Conservation (phyloP, 2,329 filamentous ascomycete species). For the Phaeoacremonium minimum region DNA sequence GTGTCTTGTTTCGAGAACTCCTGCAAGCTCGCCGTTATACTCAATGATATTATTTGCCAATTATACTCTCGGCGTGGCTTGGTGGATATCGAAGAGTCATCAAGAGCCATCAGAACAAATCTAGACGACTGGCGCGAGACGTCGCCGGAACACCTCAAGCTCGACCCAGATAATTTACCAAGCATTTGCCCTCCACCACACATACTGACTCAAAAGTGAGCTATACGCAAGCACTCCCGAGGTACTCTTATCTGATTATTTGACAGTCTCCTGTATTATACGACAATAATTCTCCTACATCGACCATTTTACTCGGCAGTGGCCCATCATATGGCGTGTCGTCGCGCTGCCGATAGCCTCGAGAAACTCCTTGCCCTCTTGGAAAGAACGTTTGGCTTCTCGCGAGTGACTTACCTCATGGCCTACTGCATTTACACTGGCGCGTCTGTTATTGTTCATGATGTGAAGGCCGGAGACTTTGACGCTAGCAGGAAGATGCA, state of each 20-base stretch:
- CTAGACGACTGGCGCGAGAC: slow-evolving; percentile 11
- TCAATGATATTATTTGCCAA: slow-evolving; percentile 16
- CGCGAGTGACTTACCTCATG: slow-evolving; percentile 23
- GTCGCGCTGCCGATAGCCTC: slow-evolving; percentile 17
- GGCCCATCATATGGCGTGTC: slow-evolving; percentile 14
- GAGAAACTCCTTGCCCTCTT: slow-evolving; percentile 19
- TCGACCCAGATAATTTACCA: slow-evolving; percentile 9
- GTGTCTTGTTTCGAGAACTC: slow-evolving; percentile 18
- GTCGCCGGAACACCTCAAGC: slow-evolving; percentile 8
- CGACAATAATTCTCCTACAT: slow-evolving; percentile 18
- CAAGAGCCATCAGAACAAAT: slow-evolving; percentile 5
- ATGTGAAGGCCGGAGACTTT: slow-evolving; percentile 17
- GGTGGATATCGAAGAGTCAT: slow-evolving; percentile 2
- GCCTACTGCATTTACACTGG: slow-evolving; percentile 26
- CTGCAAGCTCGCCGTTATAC: slow-evolving; percentile 17
- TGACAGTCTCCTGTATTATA: slow-evolving; percentile 14
- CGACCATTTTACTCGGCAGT: slow-evolving; percentile 18
- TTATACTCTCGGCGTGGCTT: slow-evolving; percentile 10
- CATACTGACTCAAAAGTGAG: slow-evolving; percentile 13
- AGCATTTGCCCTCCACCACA: slow-evolving; percentile 12
- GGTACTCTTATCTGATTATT: too few relatives aligned
- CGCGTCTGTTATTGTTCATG: slow-evolving; percentile 21
- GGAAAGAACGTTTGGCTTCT: slow-evolving; percentile 21
- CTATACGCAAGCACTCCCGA: too few relatives aligned
- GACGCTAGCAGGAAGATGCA: slow-evolving; percentile 15